These are phyloP conservation scores for Crucihimalaya himalaica DNA, from an alignment of 345 rosid species.

Conservation along the genomic window DNA sequence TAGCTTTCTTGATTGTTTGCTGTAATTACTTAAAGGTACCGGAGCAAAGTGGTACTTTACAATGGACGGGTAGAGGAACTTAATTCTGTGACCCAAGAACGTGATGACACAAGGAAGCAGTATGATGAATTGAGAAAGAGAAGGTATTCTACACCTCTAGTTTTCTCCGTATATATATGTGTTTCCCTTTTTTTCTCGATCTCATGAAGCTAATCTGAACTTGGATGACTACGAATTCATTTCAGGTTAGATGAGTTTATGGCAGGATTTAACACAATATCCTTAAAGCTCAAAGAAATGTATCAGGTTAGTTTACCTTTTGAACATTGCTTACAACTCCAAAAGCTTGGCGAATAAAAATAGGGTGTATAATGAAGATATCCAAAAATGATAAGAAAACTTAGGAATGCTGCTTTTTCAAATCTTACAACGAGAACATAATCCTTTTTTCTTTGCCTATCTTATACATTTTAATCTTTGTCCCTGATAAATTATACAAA, in stretches of 20 bases:
- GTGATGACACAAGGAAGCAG: constrained; percentile 84
- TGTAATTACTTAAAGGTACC: constrained; percentile 54
- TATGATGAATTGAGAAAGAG: constrained; percentile 87
- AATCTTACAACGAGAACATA: neutral
- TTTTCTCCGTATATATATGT: neutral
- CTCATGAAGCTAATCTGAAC: constrained; percentile 33
- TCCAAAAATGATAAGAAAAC: neutral
- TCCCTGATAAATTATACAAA: neutral
- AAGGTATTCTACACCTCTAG: constrained; percentile 50
- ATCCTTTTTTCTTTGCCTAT: neutral
- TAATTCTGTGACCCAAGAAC: constrained; percentile 69
- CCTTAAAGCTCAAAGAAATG: constrained; percentile 96
- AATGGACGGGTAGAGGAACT: constrained; percentile 83
- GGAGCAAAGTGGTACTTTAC: constrained; percentile 68
- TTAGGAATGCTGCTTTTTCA: constrained; percentile 5
- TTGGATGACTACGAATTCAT: constrained; percentile 25
- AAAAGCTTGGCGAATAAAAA: constrained; percentile 10
- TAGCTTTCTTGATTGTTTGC: constrained; percentile 16
- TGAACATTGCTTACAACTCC: constrained; percentile 6
- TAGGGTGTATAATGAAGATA: neutral
- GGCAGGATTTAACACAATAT: constrained; percentile 94
- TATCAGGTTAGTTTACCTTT: constrained; percentile 71
- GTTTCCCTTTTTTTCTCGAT: constrained; percentile 11
- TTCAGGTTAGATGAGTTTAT: constrained; percentile 95
- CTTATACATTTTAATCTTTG: constrained; percentile 3